Percentiles rank a stretch among this genome's conserved stretches.
Conservation (phyloP, 495 filamentous ascomycete genomes). For the Daldinia loculata region DNA sequence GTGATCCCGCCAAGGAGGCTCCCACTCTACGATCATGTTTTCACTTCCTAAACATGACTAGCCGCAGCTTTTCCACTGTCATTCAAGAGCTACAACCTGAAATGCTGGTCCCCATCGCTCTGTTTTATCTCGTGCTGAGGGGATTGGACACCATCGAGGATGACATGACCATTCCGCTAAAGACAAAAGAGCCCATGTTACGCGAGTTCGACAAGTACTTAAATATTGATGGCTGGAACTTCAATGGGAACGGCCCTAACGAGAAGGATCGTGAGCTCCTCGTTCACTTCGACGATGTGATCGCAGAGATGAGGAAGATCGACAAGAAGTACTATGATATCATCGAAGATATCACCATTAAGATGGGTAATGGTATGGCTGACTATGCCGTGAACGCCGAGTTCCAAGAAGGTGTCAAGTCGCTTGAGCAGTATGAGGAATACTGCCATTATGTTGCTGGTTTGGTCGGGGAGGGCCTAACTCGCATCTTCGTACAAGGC, state of each 20-base stretch:
- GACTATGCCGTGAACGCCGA: slow-evolving; percentile 88
- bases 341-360: slow-evolving; percentile 91
- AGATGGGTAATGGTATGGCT: slow-evolving; percentile 99
- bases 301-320: slow-evolving; percentile 87
- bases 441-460: slow-evolving; percentile 99
- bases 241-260: slow-evolving; percentile 81
- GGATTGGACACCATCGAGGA: slow-evolving; percentile 97
- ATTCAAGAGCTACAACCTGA: slow-evolving; percentile 96
- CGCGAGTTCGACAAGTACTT: slow-evolving; percentile 80
- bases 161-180: slow-evolving; percentile 89
- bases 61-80: slow-evolving; percentile 90
- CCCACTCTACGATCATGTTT: slow-evolving; percentile 81
- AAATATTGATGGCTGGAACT: slow-evolving; percentile 89
- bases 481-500: slow-evolving; percentile 88
- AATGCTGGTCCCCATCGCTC: slow-evolving; percentile 82
- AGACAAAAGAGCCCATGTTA: slow-evolving; percentile 85
- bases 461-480: slow-evolving; percentile 91
- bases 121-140: slow-evolving; percentile 94
- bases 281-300: slow-evolving; percentile 87
- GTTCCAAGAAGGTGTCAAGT: slow-evolving; percentile 82
- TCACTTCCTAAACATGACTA: slow-evolving; percentile 84
- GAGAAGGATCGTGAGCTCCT: slow-evolving; percentile 95
- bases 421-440: slow-evolving; percentile 85
- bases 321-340: slow-evolving; percentile 85
- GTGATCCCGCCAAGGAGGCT: slow-evolving; percentile 77